A percentile compares a stretch with the other conserved stretches of the same genome.
Conservation (phyloP, 768 basidiomycete genomes). For the Strobilomyces dryophilus region DNA sequence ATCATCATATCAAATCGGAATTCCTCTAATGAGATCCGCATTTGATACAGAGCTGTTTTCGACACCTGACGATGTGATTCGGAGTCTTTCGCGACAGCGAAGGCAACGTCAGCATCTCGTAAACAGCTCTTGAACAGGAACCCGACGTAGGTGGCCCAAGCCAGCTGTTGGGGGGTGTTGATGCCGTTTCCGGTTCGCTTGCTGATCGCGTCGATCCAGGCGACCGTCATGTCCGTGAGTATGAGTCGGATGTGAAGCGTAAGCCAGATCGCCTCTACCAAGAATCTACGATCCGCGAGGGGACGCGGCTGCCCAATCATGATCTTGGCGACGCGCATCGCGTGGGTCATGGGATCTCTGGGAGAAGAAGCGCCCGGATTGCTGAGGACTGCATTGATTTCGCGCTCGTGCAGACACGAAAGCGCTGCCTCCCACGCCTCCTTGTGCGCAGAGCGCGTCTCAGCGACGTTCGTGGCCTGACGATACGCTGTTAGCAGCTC, state of each 20-base stretch:
- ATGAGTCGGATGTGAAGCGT: constrained; percentile 51
- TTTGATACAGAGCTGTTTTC: constrained; percentile 37
- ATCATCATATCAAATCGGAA: constrained; percentile 46
- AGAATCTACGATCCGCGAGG: constrained; percentile 53
- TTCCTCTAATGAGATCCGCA: constrained; percentile 45
- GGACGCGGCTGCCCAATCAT: constrained; percentile 56
- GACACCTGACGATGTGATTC: constrained; percentile 52
- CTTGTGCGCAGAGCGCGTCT: constrained; percentile 50
- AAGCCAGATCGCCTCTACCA: constrained; percentile 57
- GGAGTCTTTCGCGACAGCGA: constrained; percentile 43
- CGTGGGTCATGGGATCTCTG: constrained; percentile 41
- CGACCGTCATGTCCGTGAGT: constrained; percentile 41
- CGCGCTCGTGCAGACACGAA: constrained; percentile 46
- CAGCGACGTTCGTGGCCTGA: constrained; percentile 37
- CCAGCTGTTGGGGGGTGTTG: constrained; percentile 26
- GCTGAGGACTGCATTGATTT: constrained; percentile 33
- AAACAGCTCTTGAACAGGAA: constrained; percentile 47
- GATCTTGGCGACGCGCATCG: constrained; percentile 47
- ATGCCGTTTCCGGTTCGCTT: constrained; percentile 13
- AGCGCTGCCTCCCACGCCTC: constrained; percentile 61
- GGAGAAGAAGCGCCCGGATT: constrained; percentile 36
- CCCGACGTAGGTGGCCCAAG: constrained; percentile 44
- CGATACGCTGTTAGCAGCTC: constrained; percentile 38
- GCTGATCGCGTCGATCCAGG: constrained; percentile 37
- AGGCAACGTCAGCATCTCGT: constrained; percentile 44